Base-by-base conservation (phyloP, 2,329 filamentous ascomycete species). In the Hypoxylon sp. region DNA sequence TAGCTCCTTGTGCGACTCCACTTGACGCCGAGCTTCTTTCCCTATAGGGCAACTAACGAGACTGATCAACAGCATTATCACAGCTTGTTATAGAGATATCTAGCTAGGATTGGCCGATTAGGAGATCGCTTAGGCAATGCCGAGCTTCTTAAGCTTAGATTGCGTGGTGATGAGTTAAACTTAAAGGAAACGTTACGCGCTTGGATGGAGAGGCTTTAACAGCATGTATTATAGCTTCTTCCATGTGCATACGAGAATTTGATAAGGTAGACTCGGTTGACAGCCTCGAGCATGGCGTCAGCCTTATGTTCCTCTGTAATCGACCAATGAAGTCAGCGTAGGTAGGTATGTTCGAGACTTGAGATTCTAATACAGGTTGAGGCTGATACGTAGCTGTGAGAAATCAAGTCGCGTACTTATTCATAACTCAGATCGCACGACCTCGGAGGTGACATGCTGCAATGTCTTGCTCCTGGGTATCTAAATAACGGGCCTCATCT, bases 171-270 rank as follows among this genome's bases (percentile, higher is more conserved):
- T 26, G 30, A 61, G 22, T 56, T 40, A 54, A 55, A 58, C 49
- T 54, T 53, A 53, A 68, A 62, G 58, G 66, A 48, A 67, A 69
- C 60, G 64, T 67, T 67, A 67, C 63, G 60, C 66, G 63, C 59
- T 32, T 63, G 61, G 36, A 52, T 53, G 14, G 49, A 38, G 16
- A 24, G 20, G 20, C 12, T 24, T 57, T 45, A 42, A 48, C 11
- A 33, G 24, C 18, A n/a, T 44, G n/a, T 60, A 14, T 4, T 54
- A 59, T 61, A 60, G 32, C 33, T 44, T 42, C 26, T 22, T 20
- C 36, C 8, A 20, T 36, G 36, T 26, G 49, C 36, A 26, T 45
- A 52, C 40, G 22, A 38, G n/a, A 20, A n/a, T 42, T 8, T 26
- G 46, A 46, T 54, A 36, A 16, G 55, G 46, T n/a, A n/a, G 33